A percentile compares a stretch with the other conserved stretches of the same genome.
Conservation (phyloP, 2,329 filamentous ascomycete species). For the Drechslera avenae region DNA sequence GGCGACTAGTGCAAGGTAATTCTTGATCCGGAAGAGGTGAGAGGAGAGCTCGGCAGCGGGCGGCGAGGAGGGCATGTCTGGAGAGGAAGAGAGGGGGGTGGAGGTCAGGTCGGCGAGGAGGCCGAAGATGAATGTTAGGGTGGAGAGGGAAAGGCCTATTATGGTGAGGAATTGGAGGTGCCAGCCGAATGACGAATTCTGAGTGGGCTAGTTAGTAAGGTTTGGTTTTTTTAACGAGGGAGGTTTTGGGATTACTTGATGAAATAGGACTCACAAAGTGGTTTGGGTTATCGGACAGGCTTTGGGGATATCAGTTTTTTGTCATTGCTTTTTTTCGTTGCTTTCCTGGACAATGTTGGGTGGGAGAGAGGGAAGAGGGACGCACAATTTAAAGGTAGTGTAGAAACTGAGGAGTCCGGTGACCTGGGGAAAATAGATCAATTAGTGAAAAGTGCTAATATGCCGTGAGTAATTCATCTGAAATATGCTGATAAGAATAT, state of each 20-base stretch:
- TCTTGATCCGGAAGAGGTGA: conserved; percentile 69
- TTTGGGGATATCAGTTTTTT: conserved; percentile 18
- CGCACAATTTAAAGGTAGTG: conserved; percentile 51
- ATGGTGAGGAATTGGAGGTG: conserved; percentile 77
- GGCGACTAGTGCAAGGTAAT: conserved; percentile 67
- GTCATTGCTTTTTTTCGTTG: no score
- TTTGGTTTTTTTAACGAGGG: no score
- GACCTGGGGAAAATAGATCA: conserved; percentile 24
- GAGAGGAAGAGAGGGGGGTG: conserved; percentile 30
- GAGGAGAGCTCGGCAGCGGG: conserved; percentile 42
- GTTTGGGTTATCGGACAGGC: conserved; percentile 39
- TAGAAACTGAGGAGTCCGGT: conserved; percentile 53
- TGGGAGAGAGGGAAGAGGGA: neutral
- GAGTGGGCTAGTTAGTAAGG: conserved; percentile 14
- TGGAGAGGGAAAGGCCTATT: conserved; percentile 67
- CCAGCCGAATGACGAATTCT: conserved; percentile 67
- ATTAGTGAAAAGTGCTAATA: neutral
- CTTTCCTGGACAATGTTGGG: no score
- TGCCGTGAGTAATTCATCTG: no score
- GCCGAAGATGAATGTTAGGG: conserved; percentile 65
- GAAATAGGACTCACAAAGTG: conserved; percentile 24
- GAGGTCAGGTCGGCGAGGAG: conserved; percentile 65
- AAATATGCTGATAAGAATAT: no score
- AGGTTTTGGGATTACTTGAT: conserved; percentile 10
- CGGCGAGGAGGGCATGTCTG: conserved; percentile 1